Evolutionary conservation across 2,329 filamentous ascomycete species (phyloP).

Genomic region (Aspergillus luchuensis): DNA sequence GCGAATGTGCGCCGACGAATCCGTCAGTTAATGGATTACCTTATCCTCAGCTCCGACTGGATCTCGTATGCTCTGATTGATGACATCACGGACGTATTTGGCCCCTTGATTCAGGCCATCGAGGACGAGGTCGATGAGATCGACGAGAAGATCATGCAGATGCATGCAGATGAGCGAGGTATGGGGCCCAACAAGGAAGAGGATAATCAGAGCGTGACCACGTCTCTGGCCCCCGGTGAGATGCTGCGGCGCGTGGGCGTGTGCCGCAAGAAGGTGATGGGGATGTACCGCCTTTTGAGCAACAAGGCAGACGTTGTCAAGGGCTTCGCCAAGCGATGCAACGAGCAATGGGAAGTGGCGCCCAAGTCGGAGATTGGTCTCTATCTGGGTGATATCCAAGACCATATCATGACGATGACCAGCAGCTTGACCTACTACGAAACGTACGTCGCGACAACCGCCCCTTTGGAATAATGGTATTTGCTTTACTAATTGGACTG

Average conservation of each 20-base stretch:
- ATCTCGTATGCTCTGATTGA: conserved; percentile 98
- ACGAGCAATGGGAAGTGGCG: conserved; percentile 71
- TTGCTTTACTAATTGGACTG: conserved; percentile 14
- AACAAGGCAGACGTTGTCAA: conserved; percentile 99
- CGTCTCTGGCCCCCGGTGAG: conserved; percentile 61
- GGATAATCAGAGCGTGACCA: conserved; percentile 32
- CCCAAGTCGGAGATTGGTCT: conserved; percentile 74
- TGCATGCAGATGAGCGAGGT: conserved; percentile 64
- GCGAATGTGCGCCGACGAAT: conserved; percentile 94
- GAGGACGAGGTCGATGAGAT: conserved; percentile 98
- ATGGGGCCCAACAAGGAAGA: conserved; percentile 38
- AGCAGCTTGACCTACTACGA: conserved; percentile 95
- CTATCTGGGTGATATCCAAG: conserved; percentile 96
- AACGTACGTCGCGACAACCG: conserved; percentile 61
- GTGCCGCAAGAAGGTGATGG: conserved; percentile 97
- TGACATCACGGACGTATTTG: conserved; percentile 96
- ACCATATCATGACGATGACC: conserved; percentile 99
- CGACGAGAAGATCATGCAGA: conserved; percentile 82
- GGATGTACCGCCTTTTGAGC: conserved; percentile 84
- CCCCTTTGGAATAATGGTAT: too few relatives aligned
- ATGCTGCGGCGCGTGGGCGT: conserved; percentile 93
- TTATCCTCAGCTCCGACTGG: conserved; percentile 93
- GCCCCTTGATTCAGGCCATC: conserved; percentile 85
- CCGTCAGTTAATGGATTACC: conserved; percentile 88
- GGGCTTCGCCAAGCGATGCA: conserved; percentile 96